phyloP scores from a whole-genome alignment of 495 filamentous ascomycete genomes.

The Penicillium paxilli region DNA sequence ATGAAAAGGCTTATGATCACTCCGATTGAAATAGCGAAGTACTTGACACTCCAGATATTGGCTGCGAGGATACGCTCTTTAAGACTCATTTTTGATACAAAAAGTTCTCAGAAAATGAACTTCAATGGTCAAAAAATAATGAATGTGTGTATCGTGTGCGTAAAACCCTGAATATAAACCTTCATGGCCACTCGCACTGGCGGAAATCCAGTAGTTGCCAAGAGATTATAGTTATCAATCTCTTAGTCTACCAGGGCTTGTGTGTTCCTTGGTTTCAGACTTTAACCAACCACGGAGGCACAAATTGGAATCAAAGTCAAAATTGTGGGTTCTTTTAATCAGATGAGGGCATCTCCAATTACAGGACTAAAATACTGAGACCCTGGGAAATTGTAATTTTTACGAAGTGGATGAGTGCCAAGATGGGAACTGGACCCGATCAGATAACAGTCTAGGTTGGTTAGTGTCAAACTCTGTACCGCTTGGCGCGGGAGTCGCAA shows the following conservation, averaged over 20 bases:
- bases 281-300: neutral
- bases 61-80: neutral
- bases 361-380: neutral
- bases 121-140: neutral
- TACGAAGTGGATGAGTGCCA: neutral
- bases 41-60: conserved; percentile 12
- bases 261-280: neutral
- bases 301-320: neutral
- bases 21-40: conserved; percentile 12
- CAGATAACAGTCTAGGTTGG: neutral
- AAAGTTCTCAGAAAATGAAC: neutral
- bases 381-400: neutral
- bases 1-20: conserved; percentile 5
- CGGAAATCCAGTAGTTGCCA: too few relatives aligned
- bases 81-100: neutral
- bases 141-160: neutral
- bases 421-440: neutral
- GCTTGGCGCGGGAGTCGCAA: neutral
- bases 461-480: neutral
- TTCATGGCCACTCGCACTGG: too few relatives aligned
- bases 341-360: neutral
- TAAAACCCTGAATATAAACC: neutral
- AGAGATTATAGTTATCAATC: conserved; percentile 1
- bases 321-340: neutral
- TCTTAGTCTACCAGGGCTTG: neutral